phyloP scores from a whole-genome alignment of 345 rosid genomes.

The Sisymbrium altissimum region DNA sequence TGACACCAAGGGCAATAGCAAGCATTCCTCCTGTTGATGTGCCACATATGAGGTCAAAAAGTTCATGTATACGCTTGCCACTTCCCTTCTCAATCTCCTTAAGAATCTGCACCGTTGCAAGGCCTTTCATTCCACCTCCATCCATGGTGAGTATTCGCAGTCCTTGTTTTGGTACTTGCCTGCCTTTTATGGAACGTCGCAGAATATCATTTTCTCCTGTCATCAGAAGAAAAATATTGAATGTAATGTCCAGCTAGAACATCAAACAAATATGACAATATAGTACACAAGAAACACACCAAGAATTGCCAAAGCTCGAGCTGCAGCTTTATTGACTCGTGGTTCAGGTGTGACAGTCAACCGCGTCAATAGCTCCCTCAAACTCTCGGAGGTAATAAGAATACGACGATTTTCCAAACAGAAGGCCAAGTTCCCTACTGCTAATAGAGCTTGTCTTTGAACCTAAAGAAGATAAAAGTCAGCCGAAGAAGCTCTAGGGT shows the following conservation, averaged over 20 bases:
- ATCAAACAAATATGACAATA: not conserved
- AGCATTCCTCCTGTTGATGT: constrained; percentile 99
- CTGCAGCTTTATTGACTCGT: constrained; percentile 91
- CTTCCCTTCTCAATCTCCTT: constrained; percentile 96
- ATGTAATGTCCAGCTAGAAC: not conserved
- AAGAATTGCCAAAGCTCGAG: constrained; percentile 96
- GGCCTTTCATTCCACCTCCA: constrained; percentile 99
- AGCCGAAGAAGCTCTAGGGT: constrained; percentile 13
- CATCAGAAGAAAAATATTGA: constrained; percentile 20
- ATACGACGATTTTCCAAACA: constrained; percentile 89
- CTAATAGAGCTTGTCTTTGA: constrained; percentile 82
- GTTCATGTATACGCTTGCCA: constrained; percentile 93
- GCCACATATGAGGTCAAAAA: constrained; percentile 96
- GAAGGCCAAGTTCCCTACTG: constrained; percentile 95
- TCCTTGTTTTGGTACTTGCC: constrained; percentile 88
- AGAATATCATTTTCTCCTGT: constrained; percentile 92
- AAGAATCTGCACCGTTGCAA: constrained; percentile 95
- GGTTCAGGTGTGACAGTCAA: constrained; percentile 79
- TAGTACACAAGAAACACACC: constrained; percentile 49
- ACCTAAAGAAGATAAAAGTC: constrained; percentile 51
- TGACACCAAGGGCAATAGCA: constrained; percentile 92
- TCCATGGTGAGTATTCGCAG: constrained; percentile 97
- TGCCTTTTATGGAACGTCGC: constrained; percentile 88
- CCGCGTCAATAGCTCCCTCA: constrained; percentile 80
- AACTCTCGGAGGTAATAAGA: constrained; percentile 90